Base-by-base conservation (phyloP, 2,329 filamentous ascomycete species). In the Aspergillus ochraceoroseus region DNA sequence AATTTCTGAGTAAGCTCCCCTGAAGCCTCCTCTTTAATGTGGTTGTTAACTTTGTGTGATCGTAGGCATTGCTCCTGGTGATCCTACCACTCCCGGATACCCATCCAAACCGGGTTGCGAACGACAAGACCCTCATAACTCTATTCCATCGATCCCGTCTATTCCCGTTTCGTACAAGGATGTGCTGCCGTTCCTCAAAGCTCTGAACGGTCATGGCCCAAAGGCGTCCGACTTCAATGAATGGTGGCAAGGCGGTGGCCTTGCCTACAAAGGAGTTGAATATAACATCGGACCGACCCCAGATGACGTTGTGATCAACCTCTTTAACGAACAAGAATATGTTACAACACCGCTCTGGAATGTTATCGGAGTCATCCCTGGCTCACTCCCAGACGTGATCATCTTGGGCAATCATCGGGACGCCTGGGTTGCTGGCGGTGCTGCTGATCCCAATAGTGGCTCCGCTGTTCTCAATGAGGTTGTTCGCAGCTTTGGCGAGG, bases 41-140 rank as follows among this genome's bases (percentile, higher is more conserved):
- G 7, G 12, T 15, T 18, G 22, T 25, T 28, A 19, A 38, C 25
- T 8, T 9, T 39, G 25, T 51, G 20, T 31, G 20, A 9, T 9
- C 9, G 33, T 43, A 79, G 76, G 74, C 49, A 68, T 77, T 26
- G 71, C 72, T 31, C 77, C 79, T 13, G 80, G 79, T 38, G 80
- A 96, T 57, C 90, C 90, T 33, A 94, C 92, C 0, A 96, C 92
- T 0, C 87, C 88, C 12, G 92, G 92, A 7, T 95, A 95, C 58
- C 85, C 90, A 5, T 95, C 88, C 0, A 90, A 90, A 62, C 90
- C 89, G 4, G 90, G 84, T n/a, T 85, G 74, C 15, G 85, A 87
- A 23, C 82, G 90, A 15, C 73, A 80, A 43, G 79, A 87, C 5
- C 79, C 82, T 0, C 73, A 87, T 13, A 71, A 76, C 18, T 75